Conservation (phyloP, 345 rosid genomes). For the Laguncularia racemosa region DNA sequence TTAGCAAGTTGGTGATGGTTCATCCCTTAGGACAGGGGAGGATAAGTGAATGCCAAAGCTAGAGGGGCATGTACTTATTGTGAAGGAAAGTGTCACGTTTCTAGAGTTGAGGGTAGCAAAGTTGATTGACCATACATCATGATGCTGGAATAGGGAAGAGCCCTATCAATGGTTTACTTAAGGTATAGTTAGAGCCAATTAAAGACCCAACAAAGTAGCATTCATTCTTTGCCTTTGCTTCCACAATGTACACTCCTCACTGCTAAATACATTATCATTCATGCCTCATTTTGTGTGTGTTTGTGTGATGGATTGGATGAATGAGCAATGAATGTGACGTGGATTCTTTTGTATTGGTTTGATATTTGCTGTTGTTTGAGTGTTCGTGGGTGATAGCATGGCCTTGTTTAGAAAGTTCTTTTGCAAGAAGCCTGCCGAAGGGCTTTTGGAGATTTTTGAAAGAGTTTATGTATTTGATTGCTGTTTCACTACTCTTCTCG, state of each 20-base stretch:
- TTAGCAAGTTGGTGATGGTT: too few relatives aligned
- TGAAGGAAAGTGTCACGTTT: too few relatives aligned
- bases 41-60: too few relatives aligned
- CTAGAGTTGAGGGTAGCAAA: too few relatives aligned
- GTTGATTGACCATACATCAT: too few relatives aligned
- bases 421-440: constrained; percentile 82
- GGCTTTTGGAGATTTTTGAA: constrained; percentile 86
- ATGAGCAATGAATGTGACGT: constrained; percentile 26
- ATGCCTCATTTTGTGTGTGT: constrained; percentile 1
- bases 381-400: constrained; percentile 22
- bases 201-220: constrained; percentile 43
- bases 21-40: too few relatives aligned
- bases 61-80: too few relatives aligned
- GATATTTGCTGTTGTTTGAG: too few relatives aligned
- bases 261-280: not conserved
- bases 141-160: too few relatives aligned
- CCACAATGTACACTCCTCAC: constrained; percentile 17
- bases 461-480: constrained; percentile 81
- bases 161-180: too few relatives aligned
- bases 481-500: constrained; percentile 73
- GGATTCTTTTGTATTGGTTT: too few relatives aligned
- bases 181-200: too few relatives aligned
- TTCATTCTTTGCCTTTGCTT: constrained; percentile 17
- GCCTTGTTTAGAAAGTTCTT: constrained; percentile 80
- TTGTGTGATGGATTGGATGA: constrained; percentile 21